Evolutionary conservation across 2,329 filamentous ascomycete species (phyloP), one percentile per base, ranked within the genome.

Genomic region (Xylaria sp.): DNA sequence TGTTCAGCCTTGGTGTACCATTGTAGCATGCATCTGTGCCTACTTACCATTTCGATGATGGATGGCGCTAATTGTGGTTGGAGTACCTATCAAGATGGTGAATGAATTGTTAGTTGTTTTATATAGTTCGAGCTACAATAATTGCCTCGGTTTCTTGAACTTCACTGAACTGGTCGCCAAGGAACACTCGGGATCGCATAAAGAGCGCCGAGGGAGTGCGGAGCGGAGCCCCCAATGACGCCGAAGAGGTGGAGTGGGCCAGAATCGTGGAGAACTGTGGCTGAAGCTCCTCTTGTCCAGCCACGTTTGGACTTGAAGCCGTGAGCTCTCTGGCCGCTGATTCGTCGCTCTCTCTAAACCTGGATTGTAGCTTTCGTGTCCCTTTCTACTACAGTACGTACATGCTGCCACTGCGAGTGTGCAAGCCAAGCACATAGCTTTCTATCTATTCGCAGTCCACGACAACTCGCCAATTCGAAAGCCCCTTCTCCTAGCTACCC

Each of bases 361-460:
- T 49, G 54, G 49, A 54, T 70, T 71, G 66, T 72, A 76, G 73
- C 73, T 75, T 70, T 74, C 73, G 74, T 76, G 74, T 75, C 73
- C 73, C 70, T 69, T 67, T 62, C 35, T 8, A 23, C 13, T 33
- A 37, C 29, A 15, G 49, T 49, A 60, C 43, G 7, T 48, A 17
- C 17, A 43, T 27, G n/a, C 11, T 35, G 4, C 38, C 3, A 47
- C 5, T n/a, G 33, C 17, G 15, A 53, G 13, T 21, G 21, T 43
- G 23, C 51, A 54, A 38, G 33, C 46, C 31, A 44, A 62, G 38
- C 21, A 15, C 11, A 47, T 35, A 41, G 10, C 17, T 31, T 5
- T 29, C 23, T 31, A 37, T 41, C 40, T 58, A 61, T 54, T 51
- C 53, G 15, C 38, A 43, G 51, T 29, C 27, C 60, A 53, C 47